These are phyloP conservation scores for Podospora pseudocomata DNA, from an alignment of 495 filamentous ascomycete species.

Conservation along the genomic window DNA sequence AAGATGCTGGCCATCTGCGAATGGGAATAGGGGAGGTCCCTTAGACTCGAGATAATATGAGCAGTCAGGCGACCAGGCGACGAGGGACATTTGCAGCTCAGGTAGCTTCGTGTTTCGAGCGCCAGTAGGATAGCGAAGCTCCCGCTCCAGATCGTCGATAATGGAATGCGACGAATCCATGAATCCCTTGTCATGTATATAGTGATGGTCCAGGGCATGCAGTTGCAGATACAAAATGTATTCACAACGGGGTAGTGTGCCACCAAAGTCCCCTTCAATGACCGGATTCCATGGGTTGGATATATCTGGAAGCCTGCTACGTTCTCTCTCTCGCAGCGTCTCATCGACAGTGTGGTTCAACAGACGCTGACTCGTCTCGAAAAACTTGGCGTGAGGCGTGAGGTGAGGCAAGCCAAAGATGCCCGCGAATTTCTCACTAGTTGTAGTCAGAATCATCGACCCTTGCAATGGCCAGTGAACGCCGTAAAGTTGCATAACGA, in stretches of 20 bases:
- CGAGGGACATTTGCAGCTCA: slow-evolving; percentile 71
- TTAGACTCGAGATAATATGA: slow-evolving; percentile 87
- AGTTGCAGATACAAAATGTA: slow-evolving; percentile 85
- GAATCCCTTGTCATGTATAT: slow-evolving; percentile 23
- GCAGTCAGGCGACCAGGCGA: slow-evolving; percentile 92
- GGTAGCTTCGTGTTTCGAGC: slow-evolving; percentile 66
- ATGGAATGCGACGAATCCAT: slow-evolving; percentile 37
- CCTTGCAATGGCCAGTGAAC: slow-evolving; percentile 78
- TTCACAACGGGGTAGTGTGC: slow-evolving; percentile 73
- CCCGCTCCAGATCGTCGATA: slow-evolving; percentile 71
- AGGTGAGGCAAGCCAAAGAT: slow-evolving; percentile 87
- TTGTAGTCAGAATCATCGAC: slow-evolving; percentile 73
- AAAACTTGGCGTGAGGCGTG: slow-evolving; percentile 60
- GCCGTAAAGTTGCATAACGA: slow-evolving; percentile 72
- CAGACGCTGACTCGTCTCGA: slow-evolving; percentile 60
- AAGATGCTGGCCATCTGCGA: slow-evolving; percentile 63
- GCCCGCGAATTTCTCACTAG: slow-evolving; percentile 87
- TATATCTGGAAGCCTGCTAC: slow-evolving; percentile 41
- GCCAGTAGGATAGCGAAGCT: slow-evolving; percentile 81
- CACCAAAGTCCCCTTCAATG: slow-evolving; percentile 54
- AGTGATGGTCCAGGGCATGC: slow-evolving; percentile 53
- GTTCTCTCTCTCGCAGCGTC: slow-evolving; percentile 60
- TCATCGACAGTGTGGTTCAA: slow-evolving; percentile 68
- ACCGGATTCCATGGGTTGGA: slow-evolving; percentile 59
- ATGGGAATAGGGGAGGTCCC: slow-evolving; percentile 67